Percentiles rank a stretch among this genome's conserved stretches.
phyloP scores from a whole-genome alignment of 495 filamentous ascomycete species.

The Penicillium chermesinum region DNA sequence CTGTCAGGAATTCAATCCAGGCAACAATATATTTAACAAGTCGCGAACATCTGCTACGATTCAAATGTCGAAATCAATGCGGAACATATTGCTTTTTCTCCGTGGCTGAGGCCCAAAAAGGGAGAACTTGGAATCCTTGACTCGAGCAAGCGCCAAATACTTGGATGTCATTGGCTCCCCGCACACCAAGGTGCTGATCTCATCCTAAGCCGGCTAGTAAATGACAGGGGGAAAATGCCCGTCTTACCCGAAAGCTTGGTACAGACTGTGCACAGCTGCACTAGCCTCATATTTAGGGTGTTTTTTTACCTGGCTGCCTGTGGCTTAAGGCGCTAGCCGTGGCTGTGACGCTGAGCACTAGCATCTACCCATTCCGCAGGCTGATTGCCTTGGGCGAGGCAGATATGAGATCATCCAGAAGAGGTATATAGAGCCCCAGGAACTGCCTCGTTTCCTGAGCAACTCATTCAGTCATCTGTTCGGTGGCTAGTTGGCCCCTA shows the following conservation, averaged over 20 bases:
- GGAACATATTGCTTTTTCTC: too few relatives aligned
- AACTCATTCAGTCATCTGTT: neutral
- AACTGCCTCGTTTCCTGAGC: neutral
- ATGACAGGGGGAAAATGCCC: neutral
- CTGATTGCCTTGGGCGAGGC: too few relatives aligned
- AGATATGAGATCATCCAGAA: too few relatives aligned
- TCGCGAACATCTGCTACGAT: too few relatives aligned
- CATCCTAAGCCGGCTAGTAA: neutral
- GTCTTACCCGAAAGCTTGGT: neutral
- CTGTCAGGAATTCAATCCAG: too few relatives aligned
- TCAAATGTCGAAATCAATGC: too few relatives aligned
- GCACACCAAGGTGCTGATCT: neutral
- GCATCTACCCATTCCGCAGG: neutral
- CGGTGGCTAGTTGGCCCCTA: neutral
- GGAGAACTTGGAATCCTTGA: neutral
- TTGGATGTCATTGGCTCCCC: neutral
- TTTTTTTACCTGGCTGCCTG: constrained; percentile 4
- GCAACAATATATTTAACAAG: too few relatives aligned
- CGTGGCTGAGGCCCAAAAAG: too few relatives aligned
- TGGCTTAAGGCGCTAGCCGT: neutral
- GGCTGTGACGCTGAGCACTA: neutral
- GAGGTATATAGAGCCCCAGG: neutral
- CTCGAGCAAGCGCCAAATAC: neutral
- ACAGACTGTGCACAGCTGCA: neutral
- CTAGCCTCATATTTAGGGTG: neutral